These are phyloP conservation scores for Parasitella parasitica DNA, from an alignment of 371 early-diverging fungal species.

Conservation along the genomic window DNA sequence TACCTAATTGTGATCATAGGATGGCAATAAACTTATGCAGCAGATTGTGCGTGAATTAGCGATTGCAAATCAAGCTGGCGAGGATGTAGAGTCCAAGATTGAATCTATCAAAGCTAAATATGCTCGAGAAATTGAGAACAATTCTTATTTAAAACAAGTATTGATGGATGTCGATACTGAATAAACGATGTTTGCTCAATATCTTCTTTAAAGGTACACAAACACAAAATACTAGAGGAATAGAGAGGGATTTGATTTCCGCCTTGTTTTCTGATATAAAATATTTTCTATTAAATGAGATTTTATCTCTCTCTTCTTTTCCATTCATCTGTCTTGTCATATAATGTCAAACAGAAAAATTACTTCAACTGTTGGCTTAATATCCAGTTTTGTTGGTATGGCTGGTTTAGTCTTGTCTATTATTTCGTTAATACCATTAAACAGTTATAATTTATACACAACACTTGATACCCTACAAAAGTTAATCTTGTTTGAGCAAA, in stretches of 20 bases:
- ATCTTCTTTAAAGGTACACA: not conserved
- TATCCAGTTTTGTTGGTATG: slow-evolving; percentile 26
- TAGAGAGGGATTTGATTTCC: not conserved
- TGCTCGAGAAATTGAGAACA: slow-evolving; percentile 36
- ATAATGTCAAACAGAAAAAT: slow-evolving; percentile 4
- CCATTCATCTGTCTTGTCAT: not conserved
- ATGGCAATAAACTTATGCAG: slow-evolving; percentile 6
- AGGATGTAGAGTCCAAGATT: slow-evolving; percentile 30
- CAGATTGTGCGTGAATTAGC: slow-evolving; percentile 44
- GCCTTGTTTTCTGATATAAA: not conserved
- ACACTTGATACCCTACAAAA: slow-evolving; percentile 2
- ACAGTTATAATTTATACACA: slow-evolving; percentile 18
- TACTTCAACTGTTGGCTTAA: slow-evolving; percentile 6
- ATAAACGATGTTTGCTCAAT: not conserved
- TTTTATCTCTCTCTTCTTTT: not conserved
- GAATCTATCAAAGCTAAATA: slow-evolving; percentile 45
- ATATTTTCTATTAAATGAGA: not conserved
- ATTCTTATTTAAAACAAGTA: slow-evolving; percentile 48
- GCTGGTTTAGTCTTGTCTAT: slow-evolving; percentile 23
- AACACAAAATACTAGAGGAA: not conserved
- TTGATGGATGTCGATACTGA: not conserved
- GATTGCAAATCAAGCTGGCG: slow-evolving; percentile 24
- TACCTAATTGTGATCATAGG: not conserved
- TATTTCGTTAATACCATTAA: slow-evolving; percentile 22
- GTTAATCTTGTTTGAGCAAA: slow-evolving; percentile 11